phyloP scores from a whole-genome alignment of 331 rosid genomes.

The Rhamnella rubrinervis region DNA sequence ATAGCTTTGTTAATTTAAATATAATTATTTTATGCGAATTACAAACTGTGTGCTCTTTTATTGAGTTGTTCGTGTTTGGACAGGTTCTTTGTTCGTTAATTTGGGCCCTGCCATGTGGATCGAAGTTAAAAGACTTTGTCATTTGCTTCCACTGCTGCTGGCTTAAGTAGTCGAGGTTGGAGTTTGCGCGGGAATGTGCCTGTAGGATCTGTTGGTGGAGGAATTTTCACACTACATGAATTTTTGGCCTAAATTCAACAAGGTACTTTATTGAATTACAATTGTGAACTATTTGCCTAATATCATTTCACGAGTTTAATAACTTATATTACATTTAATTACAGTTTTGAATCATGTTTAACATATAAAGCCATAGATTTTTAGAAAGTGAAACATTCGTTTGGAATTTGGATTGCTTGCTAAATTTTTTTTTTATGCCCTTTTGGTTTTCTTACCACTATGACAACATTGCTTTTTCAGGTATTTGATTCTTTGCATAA shows the following conservation, averaged over 20 bases:
- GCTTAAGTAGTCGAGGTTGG: background rate
- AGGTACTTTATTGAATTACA: background rate
- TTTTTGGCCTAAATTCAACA: background rate
- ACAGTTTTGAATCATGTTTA: no score
- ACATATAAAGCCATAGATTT: no score
- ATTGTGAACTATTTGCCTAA: background rate
- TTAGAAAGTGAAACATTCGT: no score
- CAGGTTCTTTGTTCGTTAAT: no score
- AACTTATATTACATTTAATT: background rate
- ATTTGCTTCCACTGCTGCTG: background rate
- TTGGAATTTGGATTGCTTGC: background rate
- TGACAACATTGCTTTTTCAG: background rate
- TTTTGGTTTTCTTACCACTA: background rate
- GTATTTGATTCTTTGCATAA: background rate
- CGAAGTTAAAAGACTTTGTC: background rate
- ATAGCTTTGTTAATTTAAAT: no score
- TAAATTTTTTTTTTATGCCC: background rate
- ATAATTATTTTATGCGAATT: no score
- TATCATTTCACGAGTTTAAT: background rate
- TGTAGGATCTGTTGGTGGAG: no score
- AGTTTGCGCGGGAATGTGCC: no score
- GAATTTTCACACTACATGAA: background rate
- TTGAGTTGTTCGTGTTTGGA: background rate
- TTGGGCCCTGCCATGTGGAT: background rate
- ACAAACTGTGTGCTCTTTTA: no score